phyloP scores from a whole-genome alignment of 1,139 yeast genomes.

The Suhomyces panamericanus region DNA sequence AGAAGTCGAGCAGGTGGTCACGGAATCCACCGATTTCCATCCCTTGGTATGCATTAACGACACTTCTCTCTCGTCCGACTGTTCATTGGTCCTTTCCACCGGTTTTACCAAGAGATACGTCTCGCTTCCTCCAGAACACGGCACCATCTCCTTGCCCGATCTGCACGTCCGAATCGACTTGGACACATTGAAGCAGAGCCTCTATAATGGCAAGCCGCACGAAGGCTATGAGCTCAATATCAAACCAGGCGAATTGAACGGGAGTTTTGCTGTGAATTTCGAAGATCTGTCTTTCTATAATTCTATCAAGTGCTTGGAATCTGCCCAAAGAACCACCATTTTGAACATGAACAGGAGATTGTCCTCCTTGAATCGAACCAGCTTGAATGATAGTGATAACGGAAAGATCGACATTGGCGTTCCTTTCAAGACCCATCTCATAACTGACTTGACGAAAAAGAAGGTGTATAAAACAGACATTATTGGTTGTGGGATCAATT shows the following conservation, averaged over 20 bases:
- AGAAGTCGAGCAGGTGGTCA: constrained; percentile 34
- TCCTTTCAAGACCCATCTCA: constrained; percentile 31
- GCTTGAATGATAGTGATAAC: constrained; percentile 28
- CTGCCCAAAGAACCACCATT: constrained; percentile 33
- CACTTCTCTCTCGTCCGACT: constrained; percentile 34
- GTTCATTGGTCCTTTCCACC: constrained; percentile 35
- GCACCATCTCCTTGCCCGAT: not conserved
- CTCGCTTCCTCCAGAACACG: constrained; percentile 6
- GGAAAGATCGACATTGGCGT: constrained; percentile 42
- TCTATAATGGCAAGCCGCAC: constrained; percentile 17
- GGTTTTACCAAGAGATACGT: constrained; percentile 39
- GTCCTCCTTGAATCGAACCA: constrained; percentile 31
- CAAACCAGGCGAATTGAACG: constrained; percentile 42
- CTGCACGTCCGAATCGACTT: constrained; percentile 24
- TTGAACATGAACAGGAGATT: constrained; percentile 41
- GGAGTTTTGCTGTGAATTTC: constrained; percentile 46
- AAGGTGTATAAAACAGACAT: constrained; percentile 48
- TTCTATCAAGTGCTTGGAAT: constrained; percentile 36
- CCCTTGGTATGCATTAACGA: constrained; percentile 40
- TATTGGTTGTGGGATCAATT: constrained; percentile 85
- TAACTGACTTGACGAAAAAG: constrained; percentile 15
- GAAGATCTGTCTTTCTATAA: constrained; percentile 45
- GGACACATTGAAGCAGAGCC: constrained; percentile 31
- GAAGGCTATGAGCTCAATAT: constrained; percentile 18
- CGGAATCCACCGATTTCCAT: constrained; percentile 31